Evolutionary conservation across 139 green algal species (phyloP), one percentile per base, ranked within the genome.

Genomic region (Zygnema cylindricum): DNA sequence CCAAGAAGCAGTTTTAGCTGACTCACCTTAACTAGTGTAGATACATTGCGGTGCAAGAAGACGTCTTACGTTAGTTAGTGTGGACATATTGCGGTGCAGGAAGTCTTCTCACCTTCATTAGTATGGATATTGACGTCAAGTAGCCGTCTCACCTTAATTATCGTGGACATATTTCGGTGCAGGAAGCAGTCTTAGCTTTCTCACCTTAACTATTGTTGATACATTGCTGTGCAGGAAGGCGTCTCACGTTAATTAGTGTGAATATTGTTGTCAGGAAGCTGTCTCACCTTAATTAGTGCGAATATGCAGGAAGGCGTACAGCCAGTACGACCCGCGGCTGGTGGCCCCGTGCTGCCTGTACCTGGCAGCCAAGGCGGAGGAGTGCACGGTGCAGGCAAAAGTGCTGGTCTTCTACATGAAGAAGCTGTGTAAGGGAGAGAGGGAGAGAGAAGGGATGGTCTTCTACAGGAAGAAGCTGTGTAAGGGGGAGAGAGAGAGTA

Each of bases 341-440:
- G 78, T 97, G 1, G 94, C 93, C 11, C 91, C 93, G 1, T 93
- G 93, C 16, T 95, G 93, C 82, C 88, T 98, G 23, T 98, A 96
- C 89, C 87, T 98, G 76, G 95, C 95, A 0, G 93, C 91, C 81
- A 98, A 98, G 42, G 88, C 82, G 0, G 95, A 98, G 92, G 95
- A 98, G 92, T 90, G 89, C 0, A 85, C 94, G 3, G 73, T 97
- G 42, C 90, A 93, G 3, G 95, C 95, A 35, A 95, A 95, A 87
- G 81, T 94, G 84, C 79, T 98, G 35, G 92, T 95, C 16, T 84
- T 92, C 1, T 81, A 87, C 42, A 89, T 94, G 82, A 84, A 84
- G 77, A 84, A 84, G 25, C 77, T 84, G 22, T 84, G 77, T 84
- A 39, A 35, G 77, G 75, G 32, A n/a, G n/a, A n/a, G n/a, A n/a